Evolutionary conservation across 805 yeast species (phyloP).

Genomic region (Kodamaea neixiangensis): DNA sequence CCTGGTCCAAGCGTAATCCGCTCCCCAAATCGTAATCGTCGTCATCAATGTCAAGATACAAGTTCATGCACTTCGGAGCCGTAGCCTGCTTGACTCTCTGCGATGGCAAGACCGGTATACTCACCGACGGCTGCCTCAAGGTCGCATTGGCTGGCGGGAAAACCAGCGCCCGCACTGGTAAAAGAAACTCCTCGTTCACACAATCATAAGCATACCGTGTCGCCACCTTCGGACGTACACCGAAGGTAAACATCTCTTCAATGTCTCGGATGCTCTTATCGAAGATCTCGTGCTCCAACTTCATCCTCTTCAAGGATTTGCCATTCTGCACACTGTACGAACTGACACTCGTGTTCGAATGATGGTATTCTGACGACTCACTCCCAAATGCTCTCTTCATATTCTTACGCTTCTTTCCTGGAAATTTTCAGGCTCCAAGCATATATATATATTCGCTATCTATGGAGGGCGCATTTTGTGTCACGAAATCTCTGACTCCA

Average conservation of each 20-base stretch:
- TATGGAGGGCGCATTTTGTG: too few relatives aligned
- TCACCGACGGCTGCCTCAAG: background rate
- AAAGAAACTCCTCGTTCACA: slow-evolving; percentile 14
- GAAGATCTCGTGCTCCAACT: slow-evolving; percentile 24
- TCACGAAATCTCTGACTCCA: too few relatives aligned
- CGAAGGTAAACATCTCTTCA: slow-evolving; percentile 22
- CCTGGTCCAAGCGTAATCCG: slow-evolving; percentile 12
- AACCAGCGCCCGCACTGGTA: slow-evolving; percentile 11
- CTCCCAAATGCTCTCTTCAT: slow-evolving; percentile 7
- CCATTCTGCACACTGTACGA: slow-evolving; percentile 5
- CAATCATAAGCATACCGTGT: slow-evolving; percentile 16
- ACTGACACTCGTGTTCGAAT: background rate
- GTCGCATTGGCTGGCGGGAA: slow-evolving; percentile 3
- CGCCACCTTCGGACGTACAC: slow-evolving; percentile 1
- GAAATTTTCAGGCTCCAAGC: background rate
- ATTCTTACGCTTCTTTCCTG: background rate
- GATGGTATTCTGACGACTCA: slow-evolving; percentile 7
- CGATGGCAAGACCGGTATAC: slow-evolving; percentile 11
- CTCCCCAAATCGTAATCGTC: slow-evolving; percentile 5
- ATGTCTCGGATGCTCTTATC: slow-evolving; percentile 26
- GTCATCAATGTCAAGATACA: slow-evolving; percentile 9
- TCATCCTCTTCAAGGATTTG: slow-evolving; percentile 21
- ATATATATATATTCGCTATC: background rate
- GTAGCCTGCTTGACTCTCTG: background rate
- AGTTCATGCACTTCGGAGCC: background rate